Evolutionary conservation across 73 alveolate species (phyloP).

Genomic region (Paraurostyla sp.): DNA sequence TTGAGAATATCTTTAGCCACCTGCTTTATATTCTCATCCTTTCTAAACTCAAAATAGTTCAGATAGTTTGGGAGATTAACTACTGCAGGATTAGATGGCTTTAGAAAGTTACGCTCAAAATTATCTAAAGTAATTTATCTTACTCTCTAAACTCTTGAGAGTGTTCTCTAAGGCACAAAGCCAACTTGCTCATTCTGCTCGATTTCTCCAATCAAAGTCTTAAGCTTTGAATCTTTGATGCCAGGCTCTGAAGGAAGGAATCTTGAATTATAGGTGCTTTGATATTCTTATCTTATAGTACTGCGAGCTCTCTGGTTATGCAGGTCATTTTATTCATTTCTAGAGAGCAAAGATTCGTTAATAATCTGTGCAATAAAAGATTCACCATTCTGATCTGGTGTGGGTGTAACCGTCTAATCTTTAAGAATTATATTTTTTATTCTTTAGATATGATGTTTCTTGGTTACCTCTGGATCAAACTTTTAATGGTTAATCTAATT

Average conservation of each 20-base stretch:
- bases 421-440: neutral
- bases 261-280: too few species aligned
- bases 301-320: neutral
- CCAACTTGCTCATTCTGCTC: neutral
- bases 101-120: neutral
- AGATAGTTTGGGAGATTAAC: constrained; percentile 27
- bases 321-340: neutral
- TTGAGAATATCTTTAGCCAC: constrained; percentile 20
- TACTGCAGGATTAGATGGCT: neutral
- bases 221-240: too few species aligned
- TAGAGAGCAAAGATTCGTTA: constrained; percentile 3
- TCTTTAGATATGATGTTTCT: neutral
- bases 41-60: constrained; percentile 16
- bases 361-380: neutral
- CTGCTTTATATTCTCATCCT: neutral
- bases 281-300: neutral
- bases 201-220: neutral
- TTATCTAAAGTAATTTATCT: constrained; percentile 6
- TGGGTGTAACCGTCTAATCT: neutral
- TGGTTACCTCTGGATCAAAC: constrained; percentile 10
- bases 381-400: too few species aligned
- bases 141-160: constrained; percentile 33
- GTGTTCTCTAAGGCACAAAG: constrained; percentile 10
- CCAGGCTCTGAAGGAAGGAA: too few species aligned
- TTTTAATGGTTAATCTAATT: neutral